These are phyloP conservation scores for Neofusicoccum parvum DNA, from an alignment of 2,329 filamentous ascomycete species.

Conservation along the genomic window DNA sequence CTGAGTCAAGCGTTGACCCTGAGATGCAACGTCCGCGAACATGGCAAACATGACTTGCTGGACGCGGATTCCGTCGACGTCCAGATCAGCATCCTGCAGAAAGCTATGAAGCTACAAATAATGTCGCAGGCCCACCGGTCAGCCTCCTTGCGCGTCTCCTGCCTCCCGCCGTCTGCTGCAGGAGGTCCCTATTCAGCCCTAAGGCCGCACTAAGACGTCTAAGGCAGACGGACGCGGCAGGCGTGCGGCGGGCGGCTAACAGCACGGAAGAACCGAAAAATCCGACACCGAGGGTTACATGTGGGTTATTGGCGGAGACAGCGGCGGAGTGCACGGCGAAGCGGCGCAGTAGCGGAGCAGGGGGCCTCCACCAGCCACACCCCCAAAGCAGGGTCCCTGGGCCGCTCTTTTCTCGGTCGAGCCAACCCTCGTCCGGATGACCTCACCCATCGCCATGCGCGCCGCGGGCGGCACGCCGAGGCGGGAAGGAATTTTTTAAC, in stretches of 20 bases:
- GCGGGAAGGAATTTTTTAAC: neutral
- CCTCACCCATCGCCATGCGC: constrained; percentile 6
- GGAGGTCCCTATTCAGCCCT: neutral
- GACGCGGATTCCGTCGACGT: neutral
- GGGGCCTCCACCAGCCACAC: neutral
- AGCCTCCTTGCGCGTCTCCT: neutral
- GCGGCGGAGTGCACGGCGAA: neutral
- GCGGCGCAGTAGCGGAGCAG: neutral
- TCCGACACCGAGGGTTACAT: neutral
- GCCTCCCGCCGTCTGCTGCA: neutral
- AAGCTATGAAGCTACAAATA: neutral
- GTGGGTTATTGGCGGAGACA: neutral
- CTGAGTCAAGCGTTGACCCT: neutral
- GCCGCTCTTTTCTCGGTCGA: neutral
- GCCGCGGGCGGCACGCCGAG: neutral
- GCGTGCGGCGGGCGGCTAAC: neutral
- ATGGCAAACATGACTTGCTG: neutral
- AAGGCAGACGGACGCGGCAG: neutral
- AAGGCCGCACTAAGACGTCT: neutral
- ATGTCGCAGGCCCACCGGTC: neutral
- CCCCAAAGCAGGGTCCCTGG: neutral
- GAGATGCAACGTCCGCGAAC: neutral
- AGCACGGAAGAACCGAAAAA: neutral
- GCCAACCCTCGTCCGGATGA: neutral
- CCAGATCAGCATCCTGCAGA: neutral